Evolutionary conservation across 2,329 filamentous ascomycete genomes (phyloP).

Genomic region (Clarireedia sp.): DNA sequence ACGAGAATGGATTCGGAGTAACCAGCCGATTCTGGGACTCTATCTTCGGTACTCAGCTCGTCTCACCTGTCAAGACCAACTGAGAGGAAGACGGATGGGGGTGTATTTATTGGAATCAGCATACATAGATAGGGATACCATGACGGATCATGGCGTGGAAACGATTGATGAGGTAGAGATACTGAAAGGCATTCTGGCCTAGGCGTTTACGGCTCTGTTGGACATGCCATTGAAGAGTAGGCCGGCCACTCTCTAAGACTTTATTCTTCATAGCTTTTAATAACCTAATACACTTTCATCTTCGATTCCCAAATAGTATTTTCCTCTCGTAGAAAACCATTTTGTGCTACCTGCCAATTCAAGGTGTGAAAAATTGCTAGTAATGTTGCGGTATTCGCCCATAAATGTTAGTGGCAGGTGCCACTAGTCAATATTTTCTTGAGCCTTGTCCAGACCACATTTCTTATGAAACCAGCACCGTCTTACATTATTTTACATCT

Average conservation of each 20-base stretch:
- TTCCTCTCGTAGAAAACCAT: neutral
- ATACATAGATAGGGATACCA: neutral
- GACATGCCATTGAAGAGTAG: slow-evolving; percentile 8
- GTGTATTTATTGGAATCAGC: neutral
- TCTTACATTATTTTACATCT: neutral
- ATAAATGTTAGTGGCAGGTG: slow-evolving; percentile 5
- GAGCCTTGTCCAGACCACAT: neutral
- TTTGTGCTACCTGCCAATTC: neutral
- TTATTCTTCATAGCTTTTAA: slow-evolving; percentile 12
- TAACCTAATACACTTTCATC: slow-evolving; percentile 15
- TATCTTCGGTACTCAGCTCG: slow-evolving; percentile 83
- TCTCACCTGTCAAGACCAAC: slow-evolving; percentile 22
- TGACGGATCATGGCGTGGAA: neutral
- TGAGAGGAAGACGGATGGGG: slow-evolving; percentile 7
- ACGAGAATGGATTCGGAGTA: slow-evolving; percentile 94
- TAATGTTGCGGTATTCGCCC: neutral
- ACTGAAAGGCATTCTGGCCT: slow-evolving; percentile 1
- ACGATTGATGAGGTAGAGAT: slow-evolving; percentile 21
- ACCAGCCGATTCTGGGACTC: slow-evolving; percentile 94
- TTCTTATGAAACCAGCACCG: neutral
- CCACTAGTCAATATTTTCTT: neutral
- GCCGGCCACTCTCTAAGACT: slow-evolving; percentile 12
- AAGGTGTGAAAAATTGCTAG: no score
- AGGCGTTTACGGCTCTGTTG: slow-evolving; percentile 1
- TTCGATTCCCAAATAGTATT: neutral